Base-by-base conservation (phyloP, 2,329 filamentous ascomycete species). In the Mycogone perniciosa region DNA sequence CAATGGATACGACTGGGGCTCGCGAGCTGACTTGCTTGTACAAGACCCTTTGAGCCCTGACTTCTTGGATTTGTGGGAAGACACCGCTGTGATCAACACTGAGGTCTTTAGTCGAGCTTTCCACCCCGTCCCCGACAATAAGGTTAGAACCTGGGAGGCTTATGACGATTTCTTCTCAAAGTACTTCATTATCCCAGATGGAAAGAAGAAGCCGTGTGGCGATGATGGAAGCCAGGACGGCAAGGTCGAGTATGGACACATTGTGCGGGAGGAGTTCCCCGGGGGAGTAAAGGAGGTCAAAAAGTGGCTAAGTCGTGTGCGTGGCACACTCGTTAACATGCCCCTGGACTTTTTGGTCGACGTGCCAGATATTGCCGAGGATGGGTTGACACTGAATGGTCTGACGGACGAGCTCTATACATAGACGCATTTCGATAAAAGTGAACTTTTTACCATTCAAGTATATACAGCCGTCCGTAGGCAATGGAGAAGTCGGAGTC, bases 291-390 rank as follows among this genome's bases (percentile, higher is more conserved):
- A 72, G n/a, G 84, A 88, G 65, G 75, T 90, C 53, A 90, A 89
- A 71, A 80, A 85, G 46, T 78, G 82, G 70, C 71, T 91, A 49
- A 75, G 76, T 50, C 76, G 80, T 48, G 74, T 91, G 37, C 78
- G 82, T 54, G 87, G 87, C 2, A 87, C 79, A 7, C 69, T 90
- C 42, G 86, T 96, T 6, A 88, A 96, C 74, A 96, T 96, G 91
- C 89, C 90, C 30, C 73, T 96, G 59, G 75, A 89, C 57, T 96
- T 96, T 73, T 72, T 96, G 66, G 85, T 86, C 60, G 86, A 90
- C 33, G 79, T 81, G 7, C 80, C 89, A 61, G 90, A 96, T 66
- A 84, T 96, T 66, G 92, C 91, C 4, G 85, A 90, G 75, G 81
- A 89, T 59, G 89, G 90, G 0, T 60, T 95, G 61, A 76, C 79